Evolutionary conservation across 345 rosid genomes (phyloP).

Genomic region (Capsella bursapastoris): DNA sequence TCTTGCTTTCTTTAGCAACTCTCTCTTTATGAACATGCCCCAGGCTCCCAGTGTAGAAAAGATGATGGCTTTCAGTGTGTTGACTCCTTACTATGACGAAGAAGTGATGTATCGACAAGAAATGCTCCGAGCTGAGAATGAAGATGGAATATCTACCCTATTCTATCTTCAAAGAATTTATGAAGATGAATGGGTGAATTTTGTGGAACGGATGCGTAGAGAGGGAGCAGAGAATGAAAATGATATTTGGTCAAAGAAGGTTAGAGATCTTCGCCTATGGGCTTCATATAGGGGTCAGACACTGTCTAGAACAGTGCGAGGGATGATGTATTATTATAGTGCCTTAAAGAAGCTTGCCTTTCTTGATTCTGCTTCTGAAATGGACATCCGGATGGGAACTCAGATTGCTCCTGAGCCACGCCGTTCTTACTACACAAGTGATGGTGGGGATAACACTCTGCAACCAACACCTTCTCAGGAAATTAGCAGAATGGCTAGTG

Average conservation of each 20-base stretch:
- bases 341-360: constrained; percentile 85
- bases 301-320: constrained; percentile 83
- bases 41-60: constrained; percentile 85
- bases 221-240: constrained; percentile 74
- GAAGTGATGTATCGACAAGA: constrained; percentile 77
- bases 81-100: constrained; percentile 92
- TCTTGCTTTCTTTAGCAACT: constrained; percentile 89
- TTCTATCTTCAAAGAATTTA: constrained; percentile 88
- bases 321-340: constrained; percentile 92
- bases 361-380: constrained; percentile 89
- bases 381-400: constrained; percentile 69
- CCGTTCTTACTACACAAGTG: constrained; percentile 42
- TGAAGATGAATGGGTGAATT: constrained; percentile 89
- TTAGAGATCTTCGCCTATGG: constrained; percentile 88
- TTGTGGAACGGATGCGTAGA: constrained; percentile 81
- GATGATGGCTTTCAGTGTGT: constrained; percentile 93
- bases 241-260: constrained; percentile 69
- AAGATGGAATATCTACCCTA: constrained; percentile 85
- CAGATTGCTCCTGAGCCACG: constrained; percentile 43
- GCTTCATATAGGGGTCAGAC: constrained; percentile 97
- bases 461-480: constrained; percentile 54
- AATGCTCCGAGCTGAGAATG: constrained; percentile 71
- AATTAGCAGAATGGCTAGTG: constrained; percentile 69
- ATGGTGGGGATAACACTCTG: constrained; percentile 43
- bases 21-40: constrained; percentile 95